Evolutionary conservation across 169 alveolate genomes (phyloP).

Genomic region (Eimeria sp.): DNA sequence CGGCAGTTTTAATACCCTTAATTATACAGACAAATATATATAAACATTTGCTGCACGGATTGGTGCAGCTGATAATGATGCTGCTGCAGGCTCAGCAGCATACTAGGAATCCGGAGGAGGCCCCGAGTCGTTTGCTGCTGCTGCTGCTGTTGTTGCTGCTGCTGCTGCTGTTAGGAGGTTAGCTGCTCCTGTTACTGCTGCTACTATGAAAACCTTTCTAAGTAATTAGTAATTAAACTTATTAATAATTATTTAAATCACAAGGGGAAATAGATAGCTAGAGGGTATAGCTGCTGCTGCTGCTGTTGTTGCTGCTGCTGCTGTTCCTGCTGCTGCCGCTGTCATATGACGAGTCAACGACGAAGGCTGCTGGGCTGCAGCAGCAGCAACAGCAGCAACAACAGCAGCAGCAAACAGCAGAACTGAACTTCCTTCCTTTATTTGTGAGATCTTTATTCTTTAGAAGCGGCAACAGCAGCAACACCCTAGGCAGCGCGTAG

Average conservation of each 20-base stretch:
- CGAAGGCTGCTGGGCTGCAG: not conserved
- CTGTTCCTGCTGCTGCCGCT: conserved; percentile 16
- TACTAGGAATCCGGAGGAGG: not conserved
- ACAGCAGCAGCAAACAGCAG: not conserved
- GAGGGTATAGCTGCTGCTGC: not conserved
- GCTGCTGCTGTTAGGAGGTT: not conserved
- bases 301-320: not conserved
- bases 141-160: conserved; percentile 35
- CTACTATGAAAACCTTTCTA: no score
- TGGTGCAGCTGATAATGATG: not conserved
- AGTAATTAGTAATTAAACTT: not conserved
- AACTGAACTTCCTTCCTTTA: not conserved
- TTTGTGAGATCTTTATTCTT: not conserved
- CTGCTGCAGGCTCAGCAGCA: not conserved
- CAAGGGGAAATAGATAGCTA: not conserved
- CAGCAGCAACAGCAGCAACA: conserved; percentile 27
- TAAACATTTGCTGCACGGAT: not conserved
- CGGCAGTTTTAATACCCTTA: not conserved
- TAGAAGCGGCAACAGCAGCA: not conserved
- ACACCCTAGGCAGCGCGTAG: not conserved
- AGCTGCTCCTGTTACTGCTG: not conserved
- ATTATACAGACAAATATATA: not conserved
- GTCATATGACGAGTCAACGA: conserved; percentile 1
- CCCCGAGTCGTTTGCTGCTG: conserved; percentile 59
- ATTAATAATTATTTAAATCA: not conserved